Conservation (phyloP, 176 grass and related monocot genomes). For the Guadua angustifolia region DNA sequence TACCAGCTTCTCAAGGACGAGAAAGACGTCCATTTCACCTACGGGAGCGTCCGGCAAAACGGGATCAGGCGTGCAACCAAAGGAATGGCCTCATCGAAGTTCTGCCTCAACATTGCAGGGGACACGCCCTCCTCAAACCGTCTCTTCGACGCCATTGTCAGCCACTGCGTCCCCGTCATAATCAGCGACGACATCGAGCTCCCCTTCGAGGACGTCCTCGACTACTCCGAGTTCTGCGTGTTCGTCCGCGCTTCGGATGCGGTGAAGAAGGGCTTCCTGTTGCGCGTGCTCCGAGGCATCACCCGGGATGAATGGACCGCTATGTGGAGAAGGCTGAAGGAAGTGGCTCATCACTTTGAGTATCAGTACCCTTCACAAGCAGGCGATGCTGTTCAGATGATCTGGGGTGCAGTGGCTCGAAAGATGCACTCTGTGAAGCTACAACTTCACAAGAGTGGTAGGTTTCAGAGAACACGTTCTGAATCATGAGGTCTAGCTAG, state of each 20-base stretch:
- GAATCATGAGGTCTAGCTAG: slow-evolving; percentile 36
- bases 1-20: slow-evolving; percentile 72
- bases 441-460: slow-evolving; percentile 58
- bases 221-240: slow-evolving; percentile 84
- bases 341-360: slow-evolving; percentile 76
- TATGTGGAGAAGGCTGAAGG: slow-evolving; percentile 65
- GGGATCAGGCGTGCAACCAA: slow-evolving; percentile 63
- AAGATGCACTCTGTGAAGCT: slow-evolving; percentile 71
- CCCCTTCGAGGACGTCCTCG: slow-evolving; percentile 84
- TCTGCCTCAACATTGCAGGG: slow-evolving; percentile 81
- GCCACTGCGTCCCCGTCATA: slow-evolving; percentile 77
- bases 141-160: slow-evolving; percentile 83
- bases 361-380: slow-evolving; percentile 63
- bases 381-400: slow-evolving; percentile 81
- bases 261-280: slow-evolving; percentile 50
- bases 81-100: slow-evolving; percentile 79
- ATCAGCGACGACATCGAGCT: slow-evolving; percentile 88
- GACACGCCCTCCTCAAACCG: slow-evolving; percentile 91
- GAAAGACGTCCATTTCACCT: slow-evolving; percentile 75
- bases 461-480: slow-evolving; percentile 42
- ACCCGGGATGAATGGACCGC: slow-evolving; percentile 53
- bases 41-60: slow-evolving; percentile 73
- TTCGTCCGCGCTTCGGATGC: slow-evolving; percentile 73
- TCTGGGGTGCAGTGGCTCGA: slow-evolving; percentile 66
- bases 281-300: slow-evolving; percentile 50